A percentile compares a stretch with the other conserved stretches of the same genome.
phyloP scores from a whole-genome alignment of 1,284 basidiomycete genomes.

The Boletus austroedulis region DNA sequence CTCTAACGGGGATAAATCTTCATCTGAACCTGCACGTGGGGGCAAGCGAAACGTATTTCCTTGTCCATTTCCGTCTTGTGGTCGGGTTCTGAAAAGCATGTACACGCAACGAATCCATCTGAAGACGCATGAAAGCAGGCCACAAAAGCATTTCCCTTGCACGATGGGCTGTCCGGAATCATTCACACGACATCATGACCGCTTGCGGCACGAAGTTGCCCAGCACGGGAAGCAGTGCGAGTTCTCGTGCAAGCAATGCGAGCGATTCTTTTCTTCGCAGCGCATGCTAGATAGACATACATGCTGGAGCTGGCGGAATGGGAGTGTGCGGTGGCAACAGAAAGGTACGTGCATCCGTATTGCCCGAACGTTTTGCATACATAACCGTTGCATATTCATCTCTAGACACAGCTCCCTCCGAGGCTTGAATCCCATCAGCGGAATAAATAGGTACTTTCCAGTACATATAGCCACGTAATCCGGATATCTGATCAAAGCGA shows the following conservation, averaged over 20 bases:
- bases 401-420: not conserved
- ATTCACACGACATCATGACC: slow-evolving; percentile 2
- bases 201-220: not conserved
- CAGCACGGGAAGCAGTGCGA: slow-evolving; percentile 5
- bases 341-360: not conserved
- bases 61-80: not conserved
- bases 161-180: slow-evolving; percentile 2
- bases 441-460: not conserved
- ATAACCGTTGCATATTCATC: not conserved
- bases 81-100: not conserved
- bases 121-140: not conserved
- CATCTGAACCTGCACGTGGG: not conserved
- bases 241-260: slow-evolving; percentile 2
- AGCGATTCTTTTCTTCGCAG: slow-evolving; percentile 1
- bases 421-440: not conserved
- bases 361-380: not conserved
- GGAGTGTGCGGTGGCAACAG: not conserved
- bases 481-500: not conserved
- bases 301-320: not conserved
- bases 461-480: not conserved
- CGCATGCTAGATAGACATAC: slow-evolving; percentile 3
- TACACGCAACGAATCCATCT: slow-evolving; percentile 1
- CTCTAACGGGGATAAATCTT: not conserved
- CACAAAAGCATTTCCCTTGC: not conserved
- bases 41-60: not conserved